These are phyloP conservation scores for Lactarius deliciosus DNA, from an alignment of 768 basidiomycete genomes.

Conservation along the genomic window DNA sequence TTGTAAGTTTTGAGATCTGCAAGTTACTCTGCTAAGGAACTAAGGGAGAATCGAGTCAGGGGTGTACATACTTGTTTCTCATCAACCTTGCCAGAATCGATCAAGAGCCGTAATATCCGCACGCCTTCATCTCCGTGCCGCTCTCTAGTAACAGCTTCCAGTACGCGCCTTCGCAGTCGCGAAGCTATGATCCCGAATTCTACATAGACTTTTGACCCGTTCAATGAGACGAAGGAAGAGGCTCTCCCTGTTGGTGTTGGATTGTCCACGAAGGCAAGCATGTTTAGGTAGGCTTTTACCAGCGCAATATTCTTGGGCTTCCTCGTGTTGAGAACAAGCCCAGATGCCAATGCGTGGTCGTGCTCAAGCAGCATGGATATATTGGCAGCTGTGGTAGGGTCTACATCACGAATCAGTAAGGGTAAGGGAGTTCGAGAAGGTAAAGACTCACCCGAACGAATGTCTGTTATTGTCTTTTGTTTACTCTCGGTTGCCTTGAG, in stretches of 20 bases:
- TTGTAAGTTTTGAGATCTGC: slow-evolving; percentile 88
- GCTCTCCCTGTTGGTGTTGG: slow-evolving; percentile 70
- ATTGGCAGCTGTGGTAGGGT: slow-evolving; percentile 63
- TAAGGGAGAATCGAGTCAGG: slow-evolving; percentile 2
- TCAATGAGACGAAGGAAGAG: slow-evolving; percentile 62
- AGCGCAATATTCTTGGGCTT: slow-evolving; percentile 51
- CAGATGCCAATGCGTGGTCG: slow-evolving; percentile 57
- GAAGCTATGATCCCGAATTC: slow-evolving; percentile 74
- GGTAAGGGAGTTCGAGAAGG: neutral
- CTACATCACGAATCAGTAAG: slow-evolving; percentile 38
- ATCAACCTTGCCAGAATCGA: slow-evolving; percentile 87
- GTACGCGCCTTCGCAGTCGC: slow-evolving; percentile 63
- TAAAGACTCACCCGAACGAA: slow-evolving; percentile 54
- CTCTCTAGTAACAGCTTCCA: slow-evolving; percentile 80
- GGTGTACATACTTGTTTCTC: slow-evolving; percentile 75
- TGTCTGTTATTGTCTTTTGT: slow-evolving; percentile 60
- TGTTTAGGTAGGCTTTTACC: slow-evolving; percentile 77
- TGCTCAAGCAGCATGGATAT: slow-evolving; percentile 65
- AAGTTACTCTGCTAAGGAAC: slow-evolving; percentile 13
- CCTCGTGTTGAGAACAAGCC: slow-evolving; percentile 59
- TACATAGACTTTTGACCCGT: slow-evolving; percentile 69
- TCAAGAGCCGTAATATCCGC: slow-evolving; percentile 72
- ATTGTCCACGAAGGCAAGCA: slow-evolving; percentile 80
- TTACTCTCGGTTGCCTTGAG: slow-evolving; percentile 67
- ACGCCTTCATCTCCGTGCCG: slow-evolving; percentile 82